Base-by-base conservation (phyloP, 1,139 yeast species). In the Blastobotrys indianensis region DNA sequence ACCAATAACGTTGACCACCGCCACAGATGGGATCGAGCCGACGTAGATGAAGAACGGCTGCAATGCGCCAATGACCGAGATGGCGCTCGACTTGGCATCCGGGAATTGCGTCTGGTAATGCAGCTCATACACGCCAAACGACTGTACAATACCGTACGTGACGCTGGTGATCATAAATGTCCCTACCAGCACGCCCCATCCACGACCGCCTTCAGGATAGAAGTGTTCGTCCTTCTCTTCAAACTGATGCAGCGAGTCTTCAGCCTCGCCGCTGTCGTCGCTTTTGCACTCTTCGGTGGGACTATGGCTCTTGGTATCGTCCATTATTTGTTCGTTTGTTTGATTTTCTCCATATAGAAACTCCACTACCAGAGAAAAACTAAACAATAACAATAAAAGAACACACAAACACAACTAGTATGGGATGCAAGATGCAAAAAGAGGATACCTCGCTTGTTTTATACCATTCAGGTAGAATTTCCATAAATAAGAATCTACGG, bases 71-170 rank as follows among this genome's bases (percentile, higher is more conserved):
- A 54, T 51, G 15, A 12, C 79, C 73, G 11, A 76, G 67, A 28
- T 69, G 59, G n/a, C 73, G 61, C 23, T 70, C 62, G 31, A 72
- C 54, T 3, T 63, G 58, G 42, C 65, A 52, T 7, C 61, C 56
- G 47, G 78, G 76, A 53, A 75, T 69, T 64, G 58, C 2, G 74
- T 58, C 37, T 37, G 16, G 9, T 79, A 69, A 51, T 78, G 77
- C 2, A 78, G 70, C 56, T 79, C 80, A 41, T 77, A 73, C 3
- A 79, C 79, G 44, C 83, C 84, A 41, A 73, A 63, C 2, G 79
- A 62, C 51, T 77, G 77, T 51, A 75, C 69, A 36, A 77, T 60
- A 2, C 84, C 85, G 47, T 51, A 60, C 9, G 61, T 48, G 11
- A 52, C 49, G 8, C 51, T 48, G 37, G 52, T 46, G 23, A 53